Evolutionary conservation across 2,329 filamentous ascomycete species (phyloP).

Genomic region (Pestalotiopsis sp.): DNA sequence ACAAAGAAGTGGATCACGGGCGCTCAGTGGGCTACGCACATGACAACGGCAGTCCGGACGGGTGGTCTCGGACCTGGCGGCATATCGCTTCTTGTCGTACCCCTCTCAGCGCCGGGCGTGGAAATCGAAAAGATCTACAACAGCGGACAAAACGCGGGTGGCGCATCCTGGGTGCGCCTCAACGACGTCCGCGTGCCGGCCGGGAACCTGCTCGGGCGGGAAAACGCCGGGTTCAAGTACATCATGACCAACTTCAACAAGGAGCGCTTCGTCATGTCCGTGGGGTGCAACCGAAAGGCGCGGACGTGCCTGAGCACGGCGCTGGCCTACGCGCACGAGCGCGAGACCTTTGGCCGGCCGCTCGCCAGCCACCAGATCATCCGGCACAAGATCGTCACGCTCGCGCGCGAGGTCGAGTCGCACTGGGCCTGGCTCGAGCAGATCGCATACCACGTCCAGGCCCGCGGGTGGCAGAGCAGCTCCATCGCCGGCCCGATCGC

Average conservation of each 20-base stretch:
- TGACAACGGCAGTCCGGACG: slow-evolving; percentile 63
- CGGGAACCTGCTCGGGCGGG: slow-evolving; percentile 52
- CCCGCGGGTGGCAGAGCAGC: slow-evolving; percentile 27
- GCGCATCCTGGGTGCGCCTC: slow-evolving; percentile 57
- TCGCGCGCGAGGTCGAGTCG: slow-evolving; percentile 58
- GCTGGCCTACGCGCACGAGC: slow-evolving; percentile 47
- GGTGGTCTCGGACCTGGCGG: slow-evolving; percentile 52
- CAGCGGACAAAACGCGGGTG: slow-evolving; percentile 66
- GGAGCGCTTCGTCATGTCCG: slow-evolving; percentile 58
- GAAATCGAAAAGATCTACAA: slow-evolving; percentile 57
- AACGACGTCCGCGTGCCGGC: slow-evolving; percentile 54
- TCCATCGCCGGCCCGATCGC: slow-evolving; percentile 27
- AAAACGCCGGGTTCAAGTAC: slow-evolving; percentile 52
- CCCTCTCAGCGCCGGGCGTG: slow-evolving; percentile 47
- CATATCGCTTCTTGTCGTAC: slow-evolving; percentile 58
- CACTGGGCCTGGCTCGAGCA: slow-evolving; percentile 62
- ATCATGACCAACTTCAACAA: slow-evolving; percentile 50
- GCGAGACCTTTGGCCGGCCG: slow-evolving; percentile 57
- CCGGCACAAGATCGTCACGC: slow-evolving; percentile 54
- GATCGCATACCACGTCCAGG: slow-evolving; percentile 52
- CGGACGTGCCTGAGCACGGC: slow-evolving; percentile 54
- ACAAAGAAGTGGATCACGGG: slow-evolving; percentile 70
- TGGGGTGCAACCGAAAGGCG: slow-evolving; percentile 55
- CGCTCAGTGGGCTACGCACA: slow-evolving; percentile 60
- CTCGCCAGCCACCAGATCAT: slow-evolving; percentile 59